phyloP scores from a whole-genome alignment of 1,139 yeast genomes.

The Yamadazyma songkhlaensis region DNA sequence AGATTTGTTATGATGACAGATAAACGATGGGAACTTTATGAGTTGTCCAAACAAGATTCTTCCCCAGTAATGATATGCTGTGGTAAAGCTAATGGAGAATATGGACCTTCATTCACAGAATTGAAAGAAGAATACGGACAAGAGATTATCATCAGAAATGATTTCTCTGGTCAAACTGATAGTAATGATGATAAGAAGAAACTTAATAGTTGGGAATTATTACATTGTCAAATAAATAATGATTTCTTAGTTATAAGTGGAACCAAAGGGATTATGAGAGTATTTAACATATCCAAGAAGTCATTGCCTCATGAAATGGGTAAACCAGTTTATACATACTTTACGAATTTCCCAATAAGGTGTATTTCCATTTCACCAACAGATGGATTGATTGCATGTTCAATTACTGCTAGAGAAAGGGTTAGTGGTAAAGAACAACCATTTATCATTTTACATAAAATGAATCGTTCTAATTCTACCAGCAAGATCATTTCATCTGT shows the following conservation, averaged over 20 bases:
- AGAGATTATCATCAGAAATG: constrained; percentile 32
- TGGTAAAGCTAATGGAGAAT: constrained; percentile 69
- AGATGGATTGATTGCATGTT: constrained; percentile 70
- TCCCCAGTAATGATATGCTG: constrained; percentile 62
- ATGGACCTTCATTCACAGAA: constrained; percentile 46
- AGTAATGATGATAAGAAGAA: constrained; percentile 20
- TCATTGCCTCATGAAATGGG: constrained; percentile 42
- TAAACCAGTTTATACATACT: constrained; percentile 63
- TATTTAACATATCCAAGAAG: constrained; percentile 50
- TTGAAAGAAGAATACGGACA: constrained; percentile 23
- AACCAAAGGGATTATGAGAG: constrained; percentile 66
- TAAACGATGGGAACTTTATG: constrained; percentile 70
- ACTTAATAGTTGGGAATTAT: constrained; percentile 57
- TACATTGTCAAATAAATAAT: constrained; percentile 63
- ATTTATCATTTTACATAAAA: constrained; percentile 63
- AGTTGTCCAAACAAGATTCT: constrained; percentile 26
- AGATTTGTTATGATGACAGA: constrained; percentile 65
- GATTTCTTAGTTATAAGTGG: constrained; percentile 68
- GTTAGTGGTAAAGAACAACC: constrained; percentile 75
- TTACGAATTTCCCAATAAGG: constrained; percentile 72
- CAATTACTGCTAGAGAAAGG: constrained; percentile 77
- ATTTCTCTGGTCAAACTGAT: constrained; percentile 24
- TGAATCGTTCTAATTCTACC: constrained; percentile 22
- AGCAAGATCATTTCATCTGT: constrained; percentile 28
- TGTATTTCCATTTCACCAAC: constrained; percentile 70